These are phyloP conservation scores for Aegle marmelos DNA, from an alignment of 345 rosid species.

Conservation along the genomic window DNA sequence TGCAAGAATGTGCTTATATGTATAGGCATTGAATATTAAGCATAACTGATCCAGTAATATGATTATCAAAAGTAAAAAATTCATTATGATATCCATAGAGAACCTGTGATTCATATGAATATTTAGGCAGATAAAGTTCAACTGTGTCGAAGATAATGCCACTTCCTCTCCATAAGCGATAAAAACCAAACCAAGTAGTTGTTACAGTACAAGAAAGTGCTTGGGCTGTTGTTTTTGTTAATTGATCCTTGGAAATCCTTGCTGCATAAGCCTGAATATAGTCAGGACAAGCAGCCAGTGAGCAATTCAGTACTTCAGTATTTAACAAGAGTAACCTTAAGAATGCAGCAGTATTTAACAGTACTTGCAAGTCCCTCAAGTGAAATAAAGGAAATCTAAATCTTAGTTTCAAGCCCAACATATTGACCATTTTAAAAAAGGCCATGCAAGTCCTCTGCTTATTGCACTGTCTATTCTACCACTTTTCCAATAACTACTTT, in stretches of 20 bases:
- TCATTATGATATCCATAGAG: background rate
- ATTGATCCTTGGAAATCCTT: conserved; percentile 36
- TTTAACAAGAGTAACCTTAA: background rate
- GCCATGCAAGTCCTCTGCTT: background rate
- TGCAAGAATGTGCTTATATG: conserved; percentile 42
- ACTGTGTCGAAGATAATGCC: conserved; percentile 43
- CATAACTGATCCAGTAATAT: background rate
- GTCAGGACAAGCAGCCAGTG: conserved; percentile 12
- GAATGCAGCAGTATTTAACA: conserved; percentile 1
- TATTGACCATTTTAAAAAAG: background rate
- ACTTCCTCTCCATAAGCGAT: conserved; percentile 50
- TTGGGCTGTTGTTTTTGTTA: conserved; percentile 67
- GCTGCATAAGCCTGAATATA: conserved; percentile 60
- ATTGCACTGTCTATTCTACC: background rate
- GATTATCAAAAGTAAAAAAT: background rate
- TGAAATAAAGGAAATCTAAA: background rate
- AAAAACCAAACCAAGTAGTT: conserved; percentile 84
- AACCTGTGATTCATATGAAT: conserved; percentile 83
- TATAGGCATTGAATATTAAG: background rate
- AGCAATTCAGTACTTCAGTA: conserved; percentile 4
- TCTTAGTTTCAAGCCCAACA: background rate
- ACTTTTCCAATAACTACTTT: background rate
- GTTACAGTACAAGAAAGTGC: conserved; percentile 67
- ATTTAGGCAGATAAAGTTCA: conserved; percentile 74
- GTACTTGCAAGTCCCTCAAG: background rate